Evolutionary conservation across 371 early-diverging fungal genomes (phyloP).

Genomic region (Sporodiniella umbellata): DNA sequence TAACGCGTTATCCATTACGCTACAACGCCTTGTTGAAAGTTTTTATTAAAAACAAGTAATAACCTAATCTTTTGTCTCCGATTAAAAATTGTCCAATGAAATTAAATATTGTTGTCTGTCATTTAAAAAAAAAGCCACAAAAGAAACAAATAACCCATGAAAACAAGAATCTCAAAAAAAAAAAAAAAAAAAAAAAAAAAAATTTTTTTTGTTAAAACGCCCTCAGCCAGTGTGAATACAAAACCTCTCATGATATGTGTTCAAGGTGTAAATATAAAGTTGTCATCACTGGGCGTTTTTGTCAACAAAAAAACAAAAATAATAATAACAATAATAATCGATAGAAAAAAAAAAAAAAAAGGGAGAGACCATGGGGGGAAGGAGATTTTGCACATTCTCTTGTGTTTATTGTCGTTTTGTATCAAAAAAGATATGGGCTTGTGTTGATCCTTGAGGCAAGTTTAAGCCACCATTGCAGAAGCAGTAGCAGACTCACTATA

Average conservation of each 20-base stretch:
- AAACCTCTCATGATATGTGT: slow-evolving; percentile 15
- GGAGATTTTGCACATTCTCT: neutral
- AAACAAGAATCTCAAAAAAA: neutral
- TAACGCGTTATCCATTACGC: slow-evolving; percentile 42
- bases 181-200: neutral
- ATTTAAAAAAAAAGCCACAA: neutral
- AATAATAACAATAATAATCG: no score
- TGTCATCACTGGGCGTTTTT: slow-evolving; percentile 9
- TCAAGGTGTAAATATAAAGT: slow-evolving; percentile 3
- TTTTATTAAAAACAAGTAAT: neutral
- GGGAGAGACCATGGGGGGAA: no score
- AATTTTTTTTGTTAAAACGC: neutral
- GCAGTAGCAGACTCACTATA: slow-evolving; percentile 51
- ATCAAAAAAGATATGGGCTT: neutral
- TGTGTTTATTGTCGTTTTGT: neutral
- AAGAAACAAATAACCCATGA: neutral
- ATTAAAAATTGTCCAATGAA: no score
- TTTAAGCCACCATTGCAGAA: slow-evolving; percentile 48
- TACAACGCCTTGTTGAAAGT: slow-evolving; percentile 10
- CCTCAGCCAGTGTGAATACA: slow-evolving; percentile 31
- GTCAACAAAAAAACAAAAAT: neutral
- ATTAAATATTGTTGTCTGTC: neutral
- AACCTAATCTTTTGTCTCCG: no score
- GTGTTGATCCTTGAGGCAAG: neutral
- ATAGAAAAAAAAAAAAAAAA: no score